Conservation (phyloP, 2,329 filamentous ascomycete species). For the Colletotrichum theobromicola region DNA sequence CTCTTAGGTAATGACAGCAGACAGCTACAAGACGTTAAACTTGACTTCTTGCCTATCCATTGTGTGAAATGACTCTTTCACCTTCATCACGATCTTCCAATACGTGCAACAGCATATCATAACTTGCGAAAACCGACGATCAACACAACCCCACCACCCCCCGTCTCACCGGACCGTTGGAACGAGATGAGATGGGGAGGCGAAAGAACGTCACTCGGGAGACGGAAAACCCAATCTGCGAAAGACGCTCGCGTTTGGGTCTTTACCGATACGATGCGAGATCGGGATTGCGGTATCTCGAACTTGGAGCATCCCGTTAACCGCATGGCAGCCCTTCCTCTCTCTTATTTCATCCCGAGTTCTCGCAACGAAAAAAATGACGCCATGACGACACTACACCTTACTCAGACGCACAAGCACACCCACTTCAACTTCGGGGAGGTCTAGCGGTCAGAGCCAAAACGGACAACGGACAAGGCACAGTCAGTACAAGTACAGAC, state of each 20-base stretch:
- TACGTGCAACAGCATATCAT: not conserved
- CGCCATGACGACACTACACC: not conserved
- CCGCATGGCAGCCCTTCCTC: not conserved
- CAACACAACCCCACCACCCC: not conserved
- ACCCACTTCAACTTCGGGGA: not conserved
- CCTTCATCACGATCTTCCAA: not conserved
- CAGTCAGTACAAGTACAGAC: not conserved
- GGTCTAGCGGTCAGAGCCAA: not conserved
- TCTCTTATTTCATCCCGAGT: not conserved
- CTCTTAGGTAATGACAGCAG: slow-evolving; percentile 12
- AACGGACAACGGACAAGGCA: too few relatives aligned
- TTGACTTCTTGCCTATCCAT: too few relatives aligned
- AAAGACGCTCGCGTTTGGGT: not conserved
- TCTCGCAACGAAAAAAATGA: not conserved
- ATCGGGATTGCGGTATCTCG: not conserved
- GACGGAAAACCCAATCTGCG: not conserved
- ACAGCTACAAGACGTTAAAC: slow-evolving; percentile 3
- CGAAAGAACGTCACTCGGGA: not conserved
- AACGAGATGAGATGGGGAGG: not conserved
- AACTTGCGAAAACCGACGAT: not conserved
- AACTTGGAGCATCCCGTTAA: not conserved
- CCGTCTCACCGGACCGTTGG: not conserved
- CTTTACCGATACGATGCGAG: not conserved
- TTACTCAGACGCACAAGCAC: not conserved
- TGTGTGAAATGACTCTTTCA: not conserved